Evolutionary conservation across 208 protist species (phyloP).

Genomic region (Acanthamoeba culbertsoni): DNA sequence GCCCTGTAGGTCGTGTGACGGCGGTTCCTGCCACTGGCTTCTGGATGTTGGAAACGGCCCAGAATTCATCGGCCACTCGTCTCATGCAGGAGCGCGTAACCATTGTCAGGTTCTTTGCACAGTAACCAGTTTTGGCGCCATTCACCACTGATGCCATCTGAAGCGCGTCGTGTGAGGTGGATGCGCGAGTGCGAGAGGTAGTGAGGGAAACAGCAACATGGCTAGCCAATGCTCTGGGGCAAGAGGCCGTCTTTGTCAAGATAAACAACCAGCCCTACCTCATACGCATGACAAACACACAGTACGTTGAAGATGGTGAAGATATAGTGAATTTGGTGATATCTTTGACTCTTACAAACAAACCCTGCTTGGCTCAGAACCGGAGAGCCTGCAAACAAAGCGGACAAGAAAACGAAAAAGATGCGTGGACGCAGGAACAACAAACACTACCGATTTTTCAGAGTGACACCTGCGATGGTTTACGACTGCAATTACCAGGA

Average conservation of each 20-base stretch:
- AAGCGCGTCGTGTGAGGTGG: slow-evolving; percentile 20
- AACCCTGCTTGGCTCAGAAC: too few species aligned
- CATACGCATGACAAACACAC: not conserved
- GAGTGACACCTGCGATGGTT: not conserved
- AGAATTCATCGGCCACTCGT: not conserved
- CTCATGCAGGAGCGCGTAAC: slow-evolving; percentile 32
- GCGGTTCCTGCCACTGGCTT: not conserved
- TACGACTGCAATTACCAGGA: slow-evolving; percentile 32
- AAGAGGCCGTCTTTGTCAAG: slow-evolving; percentile 38
- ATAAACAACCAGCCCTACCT: slow-evolving; percentile 44
- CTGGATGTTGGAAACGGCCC: not conserved
- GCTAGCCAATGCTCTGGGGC: slow-evolving; percentile 4
- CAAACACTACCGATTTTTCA: slow-evolving; percentile 21
- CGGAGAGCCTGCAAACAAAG: not conserved
- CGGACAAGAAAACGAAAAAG: not conserved
- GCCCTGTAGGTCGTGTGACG: not conserved
- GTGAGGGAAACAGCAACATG: not conserved
- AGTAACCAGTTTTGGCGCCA: too few species aligned
- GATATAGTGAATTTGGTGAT: not conserved
- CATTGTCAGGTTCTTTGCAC: not conserved
- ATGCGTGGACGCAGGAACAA: not conserved
- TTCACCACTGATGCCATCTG: too few species aligned
- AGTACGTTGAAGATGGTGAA: not conserved
- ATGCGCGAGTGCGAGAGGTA: not conserved
- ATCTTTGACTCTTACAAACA: not conserved